A percentile compares a stretch with the other conserved stretches of the same genome.
phyloP scores from a whole-genome alignment of 805 yeast species.

The Saccharomyces eubayanus region DNA sequence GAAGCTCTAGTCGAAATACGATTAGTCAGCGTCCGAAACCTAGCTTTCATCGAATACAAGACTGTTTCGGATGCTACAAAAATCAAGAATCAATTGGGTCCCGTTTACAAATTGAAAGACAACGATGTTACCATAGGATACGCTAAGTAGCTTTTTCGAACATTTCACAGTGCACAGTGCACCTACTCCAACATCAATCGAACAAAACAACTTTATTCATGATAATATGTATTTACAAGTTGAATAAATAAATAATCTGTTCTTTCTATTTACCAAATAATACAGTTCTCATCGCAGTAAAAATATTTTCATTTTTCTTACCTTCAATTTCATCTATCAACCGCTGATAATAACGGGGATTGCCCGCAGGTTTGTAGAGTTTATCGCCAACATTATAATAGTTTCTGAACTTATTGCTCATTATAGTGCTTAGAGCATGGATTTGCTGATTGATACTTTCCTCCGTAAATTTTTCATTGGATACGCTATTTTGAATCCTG shows the following conservation, averaged over 20 bases:
- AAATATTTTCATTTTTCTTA: constrained; percentile 55
- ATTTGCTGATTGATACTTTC: constrained; percentile 46
- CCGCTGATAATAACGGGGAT: constrained; percentile 68
- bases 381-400: constrained; percentile 60
- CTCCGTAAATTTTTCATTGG: constrained; percentile 43
- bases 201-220: neutral
- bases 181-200: neutral
- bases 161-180: neutral
- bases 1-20: constrained; percentile 63
- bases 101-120: constrained; percentile 6
- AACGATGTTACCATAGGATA: constrained; percentile 18
- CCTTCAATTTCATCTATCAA: constrained; percentile 64
- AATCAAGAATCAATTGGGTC: constrained; percentile 12
- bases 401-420: constrained; percentile 52
- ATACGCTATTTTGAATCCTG: constrained; percentile 35
- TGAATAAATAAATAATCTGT: neutral
- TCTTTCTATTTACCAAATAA: constrained; percentile 52
- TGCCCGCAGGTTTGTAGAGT: constrained; percentile 72
- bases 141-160: constrained; percentile 16
- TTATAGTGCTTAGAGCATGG: constrained; percentile 47
- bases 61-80: constrained; percentile 41
- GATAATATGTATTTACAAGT: constrained; percentile 6
- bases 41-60: constrained; percentile 78
- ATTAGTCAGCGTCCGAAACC: constrained; percentile 53
- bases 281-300: constrained; percentile 64